phyloP scores from a whole-genome alignment of 2,329 filamentous ascomycete genomes.

The Aspergillus sp. region DNA sequence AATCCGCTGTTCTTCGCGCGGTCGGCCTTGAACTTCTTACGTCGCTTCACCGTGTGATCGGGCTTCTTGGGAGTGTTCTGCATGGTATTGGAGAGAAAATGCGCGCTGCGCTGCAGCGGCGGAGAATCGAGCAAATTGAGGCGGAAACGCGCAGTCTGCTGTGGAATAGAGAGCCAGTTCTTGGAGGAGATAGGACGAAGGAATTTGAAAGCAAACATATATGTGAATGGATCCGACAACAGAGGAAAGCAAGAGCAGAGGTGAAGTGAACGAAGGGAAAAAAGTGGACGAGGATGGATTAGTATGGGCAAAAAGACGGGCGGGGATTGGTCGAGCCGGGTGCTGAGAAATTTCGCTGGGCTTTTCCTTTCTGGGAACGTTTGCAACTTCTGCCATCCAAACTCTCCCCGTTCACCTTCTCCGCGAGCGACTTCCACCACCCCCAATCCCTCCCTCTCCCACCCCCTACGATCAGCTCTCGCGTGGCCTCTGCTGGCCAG shows the following conservation, averaged over 20 bases:
- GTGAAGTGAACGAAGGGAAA: neutral
- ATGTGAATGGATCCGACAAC: neutral
- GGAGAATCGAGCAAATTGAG: neutral
- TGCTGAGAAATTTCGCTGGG: constrained; percentile 27
- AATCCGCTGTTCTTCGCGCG: constrained; percentile 60
- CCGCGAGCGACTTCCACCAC: constrained; percentile 3
- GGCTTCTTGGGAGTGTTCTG: constrained; percentile 25
- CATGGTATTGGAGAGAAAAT: constrained; percentile 23
- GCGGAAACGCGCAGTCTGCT: neutral
- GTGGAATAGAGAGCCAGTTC: constrained; percentile 9
- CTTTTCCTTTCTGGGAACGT: constrained; percentile 8
- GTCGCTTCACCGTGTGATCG: constrained; percentile 24
- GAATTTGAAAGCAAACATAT: constrained; percentile 12
- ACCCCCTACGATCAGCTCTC: constrained; percentile 11
- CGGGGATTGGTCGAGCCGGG: constrained; percentile 20
- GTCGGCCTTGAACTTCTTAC: constrained; percentile 54
- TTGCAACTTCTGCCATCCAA: constrained; percentile 10
- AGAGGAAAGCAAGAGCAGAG: neutral
- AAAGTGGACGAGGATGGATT: constrained; percentile 5
- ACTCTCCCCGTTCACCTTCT: constrained; percentile 5
- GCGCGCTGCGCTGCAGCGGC: constrained; percentile 18
- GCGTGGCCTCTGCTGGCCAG: constrained; percentile 28
- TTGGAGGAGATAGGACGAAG: constrained; percentile 1
- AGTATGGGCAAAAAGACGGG: constrained; percentile 16
- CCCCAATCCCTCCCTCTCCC: constrained; percentile 1